Evolutionary conservation across 2,329 filamentous ascomycete genomes (phyloP).

Genomic region (Teratosphaeriaceae sp.): DNA sequence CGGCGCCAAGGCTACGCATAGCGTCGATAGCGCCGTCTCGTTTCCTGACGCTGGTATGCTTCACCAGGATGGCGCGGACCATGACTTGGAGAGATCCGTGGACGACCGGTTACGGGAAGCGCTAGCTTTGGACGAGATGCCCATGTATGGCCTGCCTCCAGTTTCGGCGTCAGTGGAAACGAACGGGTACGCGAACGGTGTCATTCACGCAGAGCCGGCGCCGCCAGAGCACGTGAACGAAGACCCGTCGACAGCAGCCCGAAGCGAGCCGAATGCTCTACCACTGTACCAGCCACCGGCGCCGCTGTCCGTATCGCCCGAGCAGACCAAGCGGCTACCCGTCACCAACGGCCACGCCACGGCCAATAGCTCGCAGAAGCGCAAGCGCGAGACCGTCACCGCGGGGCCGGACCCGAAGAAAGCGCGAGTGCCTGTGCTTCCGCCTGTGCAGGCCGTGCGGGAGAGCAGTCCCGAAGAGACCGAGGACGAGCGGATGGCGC

Average conservation of each 20-base stretch:
- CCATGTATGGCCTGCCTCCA: constrained; percentile 1
- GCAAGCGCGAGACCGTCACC: constrained; percentile 17
- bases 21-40: constrained; percentile 26
- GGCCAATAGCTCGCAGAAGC: constrained; percentile 11
- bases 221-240: constrained; percentile 5
- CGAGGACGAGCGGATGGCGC: constrained; percentile 12
- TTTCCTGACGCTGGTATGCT: constrained; percentile 16
- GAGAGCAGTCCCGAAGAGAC: constrained; percentile 7
- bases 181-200: constrained; percentile 2
- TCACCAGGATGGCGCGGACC: constrained; percentile 6
- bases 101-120: constrained; percentile 9
- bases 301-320: constrained; percentile 23
- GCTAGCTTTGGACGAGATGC: neutral
- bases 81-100: constrained; percentile 4
- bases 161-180: constrained; percentile 1
- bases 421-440: neutral
- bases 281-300: constrained; percentile 25
- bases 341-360: constrained; percentile 10
- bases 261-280: constrained; percentile 7
- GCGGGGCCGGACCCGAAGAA: constrained; percentile 10
- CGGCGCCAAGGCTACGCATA: constrained; percentile 23
- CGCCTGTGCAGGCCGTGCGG: neutral
- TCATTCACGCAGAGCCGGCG: neutral
- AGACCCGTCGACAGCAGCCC: neutral
- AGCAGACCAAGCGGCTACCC: constrained; percentile 18